Base-by-base conservation (phyloP, 108 stramenopile species). In the Conticribra weissflogii region DNA sequence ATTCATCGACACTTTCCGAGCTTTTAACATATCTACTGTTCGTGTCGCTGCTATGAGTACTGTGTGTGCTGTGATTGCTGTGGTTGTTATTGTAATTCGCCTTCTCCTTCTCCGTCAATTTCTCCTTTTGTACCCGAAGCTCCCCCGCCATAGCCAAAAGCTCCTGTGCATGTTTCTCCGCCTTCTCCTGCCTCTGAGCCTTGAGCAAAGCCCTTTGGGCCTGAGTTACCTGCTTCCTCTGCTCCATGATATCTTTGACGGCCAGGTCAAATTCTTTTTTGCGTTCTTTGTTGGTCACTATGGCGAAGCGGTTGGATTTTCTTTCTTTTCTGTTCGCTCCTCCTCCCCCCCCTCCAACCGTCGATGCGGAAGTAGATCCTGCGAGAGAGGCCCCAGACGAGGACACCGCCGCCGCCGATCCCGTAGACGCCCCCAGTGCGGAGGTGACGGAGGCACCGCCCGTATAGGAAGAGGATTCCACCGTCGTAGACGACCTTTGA, bases 191-290 rank as follows among this genome's bases (percentile, higher is more conserved):
- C 36, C 12, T 41, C 12, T 41, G 36, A 41, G 36, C 36, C 36
- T 41, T 41, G 8, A 41, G 12, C 12, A 12, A 5, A 5, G 36
- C 36, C 19, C 23, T 33, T 44, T 59, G 58, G 1, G 22, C 0
- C 3, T 15, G 3, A 22, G 24, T 23, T 0, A 34, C 58, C 12
- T 31, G 33, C 32, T 59, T 59, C 0, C 58, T 31, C 23, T 59
- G 58, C 2, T 34, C 33, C 29, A 59, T 59, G 1, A 59, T 34
- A 3, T 59, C 58, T 14, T 41, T 59, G 33, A 59, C 58, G 32
- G 58, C 58, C 8, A 23, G 33, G 22, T 59, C 58, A 34, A 59
- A 59, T 22, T 59, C 58, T 34, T 59, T 59, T 41, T 59, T 30
- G 58, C 34, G 58, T 59, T 59, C 58, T 12, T 41, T 41, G 36